A percentile compares a stretch with the other conserved stretches of the same genome.
phyloP scores from a whole-genome alignment of 805 yeast species.

The Schizosaccharomyces lindneri region DNA sequence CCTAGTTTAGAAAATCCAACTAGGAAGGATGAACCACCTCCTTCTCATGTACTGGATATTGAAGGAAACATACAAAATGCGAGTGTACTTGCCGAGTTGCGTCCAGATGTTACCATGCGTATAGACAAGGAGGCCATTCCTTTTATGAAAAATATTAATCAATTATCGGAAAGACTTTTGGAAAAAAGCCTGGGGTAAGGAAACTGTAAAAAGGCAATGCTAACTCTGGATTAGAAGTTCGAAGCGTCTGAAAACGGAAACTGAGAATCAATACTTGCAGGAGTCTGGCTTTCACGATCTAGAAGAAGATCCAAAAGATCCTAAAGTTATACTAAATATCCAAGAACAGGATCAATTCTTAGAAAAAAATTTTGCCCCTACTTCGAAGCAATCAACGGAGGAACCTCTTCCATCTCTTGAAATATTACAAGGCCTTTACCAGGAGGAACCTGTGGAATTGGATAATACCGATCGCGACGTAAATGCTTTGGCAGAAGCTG shows the following conservation, averaged over 20 bases:
- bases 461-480: slow-evolving; percentile 2
- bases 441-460: background rate
- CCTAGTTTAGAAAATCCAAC: background rate
- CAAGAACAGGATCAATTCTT: background rate
- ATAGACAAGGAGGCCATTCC: slow-evolving; percentile 15
- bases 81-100: slow-evolving; percentile 48
- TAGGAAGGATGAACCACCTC: slow-evolving; percentile 16
- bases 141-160: background rate
- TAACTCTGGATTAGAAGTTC: background rate
- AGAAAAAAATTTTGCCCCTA: background rate
- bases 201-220: background rate
- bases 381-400: background rate
- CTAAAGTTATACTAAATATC: background rate
- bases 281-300: background rate
- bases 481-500: slow-evolving; percentile 5
- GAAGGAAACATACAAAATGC: slow-evolving; percentile 64
- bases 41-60: slow-evolving; percentile 51
- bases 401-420: background rate
- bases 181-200: background rate
- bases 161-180: background rate
- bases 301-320: background rate
- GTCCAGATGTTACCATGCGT: slow-evolving; percentile 73
- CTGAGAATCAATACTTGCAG: background rate
- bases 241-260: background rate
- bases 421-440: background rate